phyloP scores from a whole-genome alignment of 73 alveolate genomes.

The Paramecium sexaurelia region DNA sequence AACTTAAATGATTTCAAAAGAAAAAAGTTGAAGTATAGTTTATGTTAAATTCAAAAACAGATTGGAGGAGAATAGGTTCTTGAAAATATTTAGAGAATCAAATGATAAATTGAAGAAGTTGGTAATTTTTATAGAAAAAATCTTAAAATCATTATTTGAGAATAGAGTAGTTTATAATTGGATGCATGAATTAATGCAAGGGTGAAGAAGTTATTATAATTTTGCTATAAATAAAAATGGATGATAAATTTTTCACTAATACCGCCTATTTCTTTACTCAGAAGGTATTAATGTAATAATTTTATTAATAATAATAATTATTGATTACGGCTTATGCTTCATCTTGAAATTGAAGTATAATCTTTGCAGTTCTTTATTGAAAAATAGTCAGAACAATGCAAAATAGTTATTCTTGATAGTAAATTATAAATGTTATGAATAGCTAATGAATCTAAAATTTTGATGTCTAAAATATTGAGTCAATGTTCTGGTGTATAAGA shows the following conservation, averaged over 20 bases:
- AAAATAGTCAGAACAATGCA: background rate
- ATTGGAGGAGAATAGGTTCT: background rate
- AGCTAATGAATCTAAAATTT: background rate
- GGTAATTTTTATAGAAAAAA: background rate
- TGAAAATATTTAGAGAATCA: background rate
- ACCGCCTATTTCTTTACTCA: background rate
- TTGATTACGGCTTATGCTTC: conserved; percentile 10
- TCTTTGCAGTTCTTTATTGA: background rate
- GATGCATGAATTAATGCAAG: background rate
- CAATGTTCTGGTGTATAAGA: background rate
- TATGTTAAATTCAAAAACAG: no score
- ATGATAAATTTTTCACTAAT: background rate
- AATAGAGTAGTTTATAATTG: background rate
- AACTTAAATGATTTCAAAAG: no score
- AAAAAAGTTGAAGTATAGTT: no score
- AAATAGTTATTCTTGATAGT: background rate
- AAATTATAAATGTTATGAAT: background rate
- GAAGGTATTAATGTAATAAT: background rate
- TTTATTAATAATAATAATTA: background rate
- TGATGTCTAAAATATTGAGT: background rate
- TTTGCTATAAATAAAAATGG: background rate
- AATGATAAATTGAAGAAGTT: no score
- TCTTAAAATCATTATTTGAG: background rate
- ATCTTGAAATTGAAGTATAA: conserved; percentile 33
- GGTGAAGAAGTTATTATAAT: background rate